These are phyloP conservation scores for Solanum hybrid DNA, from an alignment of 305 asterid species.

Conservation along the genomic window DNA sequence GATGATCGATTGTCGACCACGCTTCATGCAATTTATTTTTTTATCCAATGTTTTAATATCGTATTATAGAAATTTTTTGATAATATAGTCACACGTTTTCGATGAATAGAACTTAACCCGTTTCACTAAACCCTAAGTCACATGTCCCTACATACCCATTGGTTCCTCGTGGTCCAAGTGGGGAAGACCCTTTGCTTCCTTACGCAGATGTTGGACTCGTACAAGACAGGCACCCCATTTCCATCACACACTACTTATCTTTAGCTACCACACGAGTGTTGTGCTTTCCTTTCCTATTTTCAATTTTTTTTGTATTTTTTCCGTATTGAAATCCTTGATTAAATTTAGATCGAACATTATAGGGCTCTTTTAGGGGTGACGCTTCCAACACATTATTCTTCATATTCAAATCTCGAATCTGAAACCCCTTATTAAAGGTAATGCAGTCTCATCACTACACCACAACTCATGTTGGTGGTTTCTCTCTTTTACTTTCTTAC, in stretches of 20 bases:
- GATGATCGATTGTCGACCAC: neutral
- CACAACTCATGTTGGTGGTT: neutral
- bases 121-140: neutral
- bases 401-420: too few relatives aligned
- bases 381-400: too few relatives aligned
- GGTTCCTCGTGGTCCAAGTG: neutral
- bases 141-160: neutral
- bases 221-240: conserved; percentile 20
- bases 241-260: conserved; percentile 14
- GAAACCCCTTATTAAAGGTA: too few relatives aligned
- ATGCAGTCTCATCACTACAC: neutral
- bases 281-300: conserved; percentile 2
- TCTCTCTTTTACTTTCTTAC: neutral
- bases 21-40: neutral
- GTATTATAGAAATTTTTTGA: neutral
- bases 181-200: neutral
- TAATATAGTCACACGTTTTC: neutral
- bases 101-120: neutral
- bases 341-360: too few relatives aligned
- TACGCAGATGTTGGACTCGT: conserved; percentile 24
- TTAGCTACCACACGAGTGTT: conserved; percentile 22
- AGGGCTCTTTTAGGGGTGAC: accelerated
- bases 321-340: accelerated
- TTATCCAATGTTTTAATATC: accelerated
- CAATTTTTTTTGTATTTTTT: neutral